Evolutionary conservation across 139 green algal genomes (phyloP).

Genomic region (Volvox africanus): DNA sequence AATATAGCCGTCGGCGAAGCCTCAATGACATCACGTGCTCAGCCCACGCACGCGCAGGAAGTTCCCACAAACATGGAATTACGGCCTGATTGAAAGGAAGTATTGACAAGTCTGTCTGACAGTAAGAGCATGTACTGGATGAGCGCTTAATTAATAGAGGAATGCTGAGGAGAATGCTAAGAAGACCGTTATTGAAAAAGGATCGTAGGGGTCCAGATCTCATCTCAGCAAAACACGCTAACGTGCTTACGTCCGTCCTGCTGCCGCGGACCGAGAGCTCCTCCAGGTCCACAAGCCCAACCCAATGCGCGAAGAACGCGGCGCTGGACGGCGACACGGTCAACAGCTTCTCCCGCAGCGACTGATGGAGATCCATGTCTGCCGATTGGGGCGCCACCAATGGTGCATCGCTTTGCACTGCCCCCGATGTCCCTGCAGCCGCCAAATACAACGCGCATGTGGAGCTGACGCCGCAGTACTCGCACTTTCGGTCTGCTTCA

Average conservation of each 20-base stretch:
- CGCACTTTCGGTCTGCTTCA: not conserved
- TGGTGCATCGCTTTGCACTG: conserved; percentile 26
- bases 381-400: not conserved
- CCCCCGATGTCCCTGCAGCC: conserved; percentile 41
- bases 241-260: conserved; percentile 53
- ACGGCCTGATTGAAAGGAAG: too few species aligned
- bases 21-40: too few species aligned
- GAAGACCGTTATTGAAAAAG: too few species aligned
- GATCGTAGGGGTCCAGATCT: too few species aligned
- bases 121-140: too few species aligned
- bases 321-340: conserved; percentile 47
- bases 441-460: conserved; percentile 75
- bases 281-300: conserved; percentile 80
- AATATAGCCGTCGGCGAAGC: too few species aligned
- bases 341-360: not conserved
- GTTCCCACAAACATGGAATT: too few species aligned
- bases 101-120: too few species aligned
- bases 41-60: too few species aligned
- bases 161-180: too few species aligned
- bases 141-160: too few species aligned
- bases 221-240: too few species aligned
- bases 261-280: conserved; percentile 51
- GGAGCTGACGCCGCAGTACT: not conserved
- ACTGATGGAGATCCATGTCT: not conserved
- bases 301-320: conserved; percentile 80